Percentiles rank a stretch among this genome's conserved stretches.
Conservation (phyloP, 495 filamentous ascomycete species). For the Paragyromitra xinjiangensis region DNA sequence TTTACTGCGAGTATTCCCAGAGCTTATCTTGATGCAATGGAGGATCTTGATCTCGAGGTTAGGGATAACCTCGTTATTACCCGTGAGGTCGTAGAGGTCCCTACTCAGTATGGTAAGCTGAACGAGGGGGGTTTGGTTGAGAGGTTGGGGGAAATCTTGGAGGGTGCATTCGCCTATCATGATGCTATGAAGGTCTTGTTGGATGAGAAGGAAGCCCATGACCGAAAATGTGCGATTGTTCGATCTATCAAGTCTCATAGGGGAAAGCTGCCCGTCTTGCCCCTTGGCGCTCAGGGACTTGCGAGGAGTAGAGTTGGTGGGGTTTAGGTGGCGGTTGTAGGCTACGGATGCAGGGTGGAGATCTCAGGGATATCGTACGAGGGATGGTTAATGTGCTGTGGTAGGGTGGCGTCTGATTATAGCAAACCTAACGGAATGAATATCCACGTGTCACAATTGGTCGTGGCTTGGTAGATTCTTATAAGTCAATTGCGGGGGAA, state of each 20-base stretch:
- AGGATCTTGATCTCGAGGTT: constrained; percentile 13
- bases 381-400: no score
- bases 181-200: not conserved
- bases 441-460: no score
- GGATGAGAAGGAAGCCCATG: not conserved
- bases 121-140: not conserved
- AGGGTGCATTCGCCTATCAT: constrained; percentile 3
- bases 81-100: constrained; percentile 10
- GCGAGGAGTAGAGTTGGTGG: no score
- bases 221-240: not conserved
- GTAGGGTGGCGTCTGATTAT: no score
- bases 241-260: not conserved
- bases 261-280: not conserved
- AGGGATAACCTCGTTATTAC: constrained; percentile 1
- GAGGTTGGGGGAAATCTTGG: constrained; percentile 13
- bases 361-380: no score
- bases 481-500: no score
- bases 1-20: constrained; percentile 2
- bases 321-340: no score
- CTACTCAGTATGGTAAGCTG: not conserved
- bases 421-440: no score
- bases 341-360: no score
- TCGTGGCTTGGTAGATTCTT: no score
- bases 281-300: no score
- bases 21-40: constrained; percentile 18